Evolutionary conservation across 768 basidiomycete genomes (phyloP).

Genomic region (Amanita brunnescens): DNA sequence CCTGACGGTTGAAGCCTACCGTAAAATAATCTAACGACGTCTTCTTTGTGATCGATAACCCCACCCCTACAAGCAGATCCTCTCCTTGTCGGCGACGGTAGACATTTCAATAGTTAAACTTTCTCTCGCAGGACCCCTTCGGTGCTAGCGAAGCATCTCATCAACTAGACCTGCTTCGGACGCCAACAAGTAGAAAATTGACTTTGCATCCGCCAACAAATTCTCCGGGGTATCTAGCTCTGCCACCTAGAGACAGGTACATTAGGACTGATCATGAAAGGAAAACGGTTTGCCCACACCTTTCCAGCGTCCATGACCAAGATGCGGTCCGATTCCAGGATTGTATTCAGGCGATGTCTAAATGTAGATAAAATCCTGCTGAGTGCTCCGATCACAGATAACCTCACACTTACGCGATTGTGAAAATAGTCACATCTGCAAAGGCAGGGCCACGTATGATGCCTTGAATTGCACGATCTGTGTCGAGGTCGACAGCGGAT

Average conservation of each 20-base stretch:
- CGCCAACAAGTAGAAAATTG: slow-evolving; percentile 58
- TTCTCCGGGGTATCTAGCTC: slow-evolving; percentile 69
- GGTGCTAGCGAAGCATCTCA: slow-evolving; percentile 7
- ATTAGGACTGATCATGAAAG: no score
- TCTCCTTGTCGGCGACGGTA: no score
- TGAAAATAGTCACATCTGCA: slow-evolving; percentile 70
- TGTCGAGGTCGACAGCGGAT: slow-evolving; percentile 85
- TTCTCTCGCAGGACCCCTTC: no score
- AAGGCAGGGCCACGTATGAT: slow-evolving; percentile 80
- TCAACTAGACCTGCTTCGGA: slow-evolving; percentile 48
- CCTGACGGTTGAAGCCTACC: no score
- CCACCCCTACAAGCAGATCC: no score
- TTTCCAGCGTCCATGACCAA: slow-evolving; percentile 77
- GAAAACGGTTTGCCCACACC: no score
- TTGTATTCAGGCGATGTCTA: slow-evolving; percentile 78
- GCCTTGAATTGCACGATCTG: slow-evolving; percentile 80
- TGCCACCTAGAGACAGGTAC: no score
- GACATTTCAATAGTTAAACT: no score
- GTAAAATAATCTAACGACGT: no score
- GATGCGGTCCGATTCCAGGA: slow-evolving; percentile 72
- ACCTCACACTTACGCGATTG: slow-evolving; percentile 69
- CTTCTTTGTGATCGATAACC: no score
- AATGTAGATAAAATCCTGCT: background rate
- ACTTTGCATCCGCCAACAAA: slow-evolving; percentile 47
- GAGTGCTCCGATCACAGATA: background rate